Percentiles rank a stretch among this genome's conserved stretches.
phyloP scores from a whole-genome alignment of 768 basidiomycete species.

The Termitomyces heimii region DNA sequence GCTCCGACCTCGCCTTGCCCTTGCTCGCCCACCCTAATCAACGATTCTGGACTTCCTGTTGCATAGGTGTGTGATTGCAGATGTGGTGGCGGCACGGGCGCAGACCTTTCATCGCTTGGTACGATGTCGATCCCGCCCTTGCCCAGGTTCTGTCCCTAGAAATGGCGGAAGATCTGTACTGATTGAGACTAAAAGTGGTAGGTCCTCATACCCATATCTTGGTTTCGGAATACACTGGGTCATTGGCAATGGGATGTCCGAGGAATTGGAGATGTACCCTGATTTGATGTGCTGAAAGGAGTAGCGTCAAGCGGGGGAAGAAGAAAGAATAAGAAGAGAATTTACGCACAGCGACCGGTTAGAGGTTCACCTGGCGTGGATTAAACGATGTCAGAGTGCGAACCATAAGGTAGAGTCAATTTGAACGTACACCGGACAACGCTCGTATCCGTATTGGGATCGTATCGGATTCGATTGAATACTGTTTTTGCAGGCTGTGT shows the following conservation, averaged over 20 bases:
- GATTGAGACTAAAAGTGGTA: background rate
- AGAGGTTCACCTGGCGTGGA: constrained; percentile 62
- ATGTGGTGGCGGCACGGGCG: constrained; percentile 53
- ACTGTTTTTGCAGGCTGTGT: constrained; percentile 79
- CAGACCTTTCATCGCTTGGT: constrained; percentile 59
- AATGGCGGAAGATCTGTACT: background rate
- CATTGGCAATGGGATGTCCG: constrained; percentile 91
- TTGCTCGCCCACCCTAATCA: constrained; percentile 18
- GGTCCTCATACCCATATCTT: constrained; percentile 59
- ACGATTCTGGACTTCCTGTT: constrained; percentile 42
- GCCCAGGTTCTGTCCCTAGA: constrained; percentile 66
- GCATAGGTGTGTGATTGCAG: constrained; percentile 30
- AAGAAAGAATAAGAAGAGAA: constrained; percentile 7
- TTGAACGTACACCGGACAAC: constrained; percentile 70
- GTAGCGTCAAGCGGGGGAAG: background rate
- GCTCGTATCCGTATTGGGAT: constrained; percentile 72
- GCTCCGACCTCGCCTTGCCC: constrained; percentile 6
- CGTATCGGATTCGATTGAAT: constrained; percentile 80
- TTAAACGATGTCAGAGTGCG: background rate
- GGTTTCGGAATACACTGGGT: constrained; percentile 83
- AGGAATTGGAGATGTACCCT: constrained; percentile 95
- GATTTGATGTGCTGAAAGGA: constrained; percentile 84
- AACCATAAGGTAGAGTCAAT: background rate
- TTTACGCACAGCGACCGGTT: constrained; percentile 83
- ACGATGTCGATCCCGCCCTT: constrained; percentile 75